phyloP scores from a whole-genome alignment of 257 asterid genomes.

The Lycium ferocissimum region DNA sequence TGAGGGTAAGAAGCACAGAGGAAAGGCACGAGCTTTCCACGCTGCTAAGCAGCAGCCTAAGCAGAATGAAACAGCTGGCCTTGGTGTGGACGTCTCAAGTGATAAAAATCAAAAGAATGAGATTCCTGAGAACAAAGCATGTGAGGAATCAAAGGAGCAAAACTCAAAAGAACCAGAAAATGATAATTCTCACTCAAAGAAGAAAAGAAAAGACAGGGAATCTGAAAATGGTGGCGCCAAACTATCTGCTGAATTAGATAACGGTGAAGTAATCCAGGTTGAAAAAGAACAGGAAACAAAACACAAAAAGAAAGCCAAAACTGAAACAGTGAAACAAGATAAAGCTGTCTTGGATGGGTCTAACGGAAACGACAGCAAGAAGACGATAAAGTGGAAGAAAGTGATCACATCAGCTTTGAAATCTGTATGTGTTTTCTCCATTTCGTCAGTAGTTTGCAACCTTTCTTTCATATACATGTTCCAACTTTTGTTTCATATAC shows the following conservation, averaged over 20 bases:
- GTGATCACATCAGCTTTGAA: constrained; percentile 72
- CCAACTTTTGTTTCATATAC: background rate
- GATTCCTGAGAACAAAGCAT: constrained; percentile 42
- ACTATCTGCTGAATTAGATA: constrained; percentile 43
- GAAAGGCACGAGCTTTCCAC: constrained; percentile 85
- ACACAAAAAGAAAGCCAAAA: constrained; percentile 60
- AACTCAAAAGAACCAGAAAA: constrained; percentile 51
- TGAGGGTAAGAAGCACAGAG: constrained; percentile 93
- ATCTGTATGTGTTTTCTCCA: constrained; percentile 58
- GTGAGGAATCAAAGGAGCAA: constrained; percentile 46
- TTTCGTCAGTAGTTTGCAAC: background rate
- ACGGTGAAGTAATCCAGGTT: constrained; percentile 55
- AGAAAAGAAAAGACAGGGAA: constrained; percentile 69
- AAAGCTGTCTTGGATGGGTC: constrained; percentile 34
- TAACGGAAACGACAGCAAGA: constrained; percentile 41
- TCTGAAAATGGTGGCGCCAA: constrained; percentile 52
- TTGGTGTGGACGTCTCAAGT: constrained; percentile 23
- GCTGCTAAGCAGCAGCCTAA: constrained; percentile 67
- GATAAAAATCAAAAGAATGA: constrained; percentile 43
- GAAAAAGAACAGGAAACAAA: constrained; percentile 44
- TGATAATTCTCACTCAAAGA: constrained; percentile 44
- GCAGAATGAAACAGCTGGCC: constrained; percentile 48
- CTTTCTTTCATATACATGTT: background rate
- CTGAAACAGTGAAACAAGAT: constrained; percentile 41
- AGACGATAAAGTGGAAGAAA: constrained; percentile 85